A percentile compares a stretch with the other conserved stretches of the same genome.
Conservation (phyloP, 176 grass and related monocot species). For the Musa schizocarpa region DNA sequence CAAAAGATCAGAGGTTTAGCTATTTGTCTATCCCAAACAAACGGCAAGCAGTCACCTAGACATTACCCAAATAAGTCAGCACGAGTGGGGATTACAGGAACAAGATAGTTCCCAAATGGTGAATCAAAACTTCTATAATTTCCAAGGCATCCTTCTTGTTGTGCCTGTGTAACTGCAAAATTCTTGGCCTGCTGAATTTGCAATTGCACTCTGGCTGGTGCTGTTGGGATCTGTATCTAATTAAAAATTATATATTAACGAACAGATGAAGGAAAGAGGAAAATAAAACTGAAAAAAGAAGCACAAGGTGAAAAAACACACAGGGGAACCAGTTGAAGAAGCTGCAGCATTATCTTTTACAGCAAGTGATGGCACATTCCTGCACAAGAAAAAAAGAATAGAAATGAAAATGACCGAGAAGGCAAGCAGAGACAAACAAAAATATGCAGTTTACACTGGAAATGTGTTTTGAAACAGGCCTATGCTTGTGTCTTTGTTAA, state of each 20-base stretch:
- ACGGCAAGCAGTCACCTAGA: not conserved
- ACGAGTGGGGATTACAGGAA: conserved; percentile 59
- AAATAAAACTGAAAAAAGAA: not conserved
- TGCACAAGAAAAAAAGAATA: not conserved
- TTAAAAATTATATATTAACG: conserved; percentile 21
- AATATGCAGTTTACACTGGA: too few relatives aligned
- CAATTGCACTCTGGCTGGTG: conserved; percentile 37
- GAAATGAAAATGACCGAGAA: not conserved
- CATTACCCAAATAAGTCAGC: conserved; percentile 10
- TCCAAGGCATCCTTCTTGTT: conserved; percentile 68
- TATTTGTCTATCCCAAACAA: too few relatives aligned
- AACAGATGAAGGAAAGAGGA: conserved; percentile 11
- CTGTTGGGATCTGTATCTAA: conserved; percentile 33
- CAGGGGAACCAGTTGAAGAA: not conserved
- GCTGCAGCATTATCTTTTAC: not conserved
- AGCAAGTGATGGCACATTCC: not conserved
- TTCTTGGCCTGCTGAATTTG: conserved; percentile 63
- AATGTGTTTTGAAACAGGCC: too few relatives aligned
- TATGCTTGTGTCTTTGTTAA: too few relatives aligned
- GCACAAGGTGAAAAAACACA: not conserved
- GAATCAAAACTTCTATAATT: conserved; percentile 81
- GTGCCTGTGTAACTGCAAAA: conserved; percentile 55
- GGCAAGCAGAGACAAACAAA: not conserved
- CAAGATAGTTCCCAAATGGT: conserved; percentile 68
- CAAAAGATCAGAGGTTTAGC: too few relatives aligned